Base-by-base conservation (phyloP, 108 stramenopile genomes). In the Schizochytrium sp. region DNA sequence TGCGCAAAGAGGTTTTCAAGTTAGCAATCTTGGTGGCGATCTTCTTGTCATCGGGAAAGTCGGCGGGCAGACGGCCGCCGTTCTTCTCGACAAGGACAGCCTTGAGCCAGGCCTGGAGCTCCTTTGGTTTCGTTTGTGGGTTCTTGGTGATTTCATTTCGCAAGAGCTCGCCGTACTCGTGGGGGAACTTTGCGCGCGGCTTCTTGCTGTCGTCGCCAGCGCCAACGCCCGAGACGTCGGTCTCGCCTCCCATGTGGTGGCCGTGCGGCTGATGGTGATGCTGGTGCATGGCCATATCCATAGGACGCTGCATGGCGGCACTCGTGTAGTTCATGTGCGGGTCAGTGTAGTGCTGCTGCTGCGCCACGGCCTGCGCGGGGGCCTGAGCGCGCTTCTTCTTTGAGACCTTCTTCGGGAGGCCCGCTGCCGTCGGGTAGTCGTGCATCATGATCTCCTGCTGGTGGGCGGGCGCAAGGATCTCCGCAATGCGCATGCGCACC, bases 121-220 rank as follows among this genome's bases (percentile, higher is more conserved):
- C 63, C 63, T 69, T 69, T 28, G 63, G 63, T 41, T 69, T 69
- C 4, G 63, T 69, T 6, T 69, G 8, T 41, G 63, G 63, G 63
- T 69, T 69, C 63, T 69, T 69, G 18, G 14, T 8, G 4, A 69
- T 69, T 5, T 69, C 63, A 18, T 14, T 23, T 2, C 63, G 63
- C 63, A 69, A 69, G 63, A 69, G 63, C 63, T 69, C 63, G 41
- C 63, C 63, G 63, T 69, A 69, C 63, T 69, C 63, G 63, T 69
- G 63, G 63, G 63, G 63, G 63, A 69, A 69, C 63, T 69, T 69
- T 14, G 63, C 63, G 63, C 63, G 63, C 10, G 63, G 21, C 63
- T 69, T 69, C 63, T 69, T 69, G 34, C 41, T 23, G 10, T 69
- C 63, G 21, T 69, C 63, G 63, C 34, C 41, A 41, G 41, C 34